Evolutionary conservation across 495 filamentous ascomycete species (phyloP), one percentile per base, ranked within the genome.

Genomic region (Penicilliopsis zonata): DNA sequence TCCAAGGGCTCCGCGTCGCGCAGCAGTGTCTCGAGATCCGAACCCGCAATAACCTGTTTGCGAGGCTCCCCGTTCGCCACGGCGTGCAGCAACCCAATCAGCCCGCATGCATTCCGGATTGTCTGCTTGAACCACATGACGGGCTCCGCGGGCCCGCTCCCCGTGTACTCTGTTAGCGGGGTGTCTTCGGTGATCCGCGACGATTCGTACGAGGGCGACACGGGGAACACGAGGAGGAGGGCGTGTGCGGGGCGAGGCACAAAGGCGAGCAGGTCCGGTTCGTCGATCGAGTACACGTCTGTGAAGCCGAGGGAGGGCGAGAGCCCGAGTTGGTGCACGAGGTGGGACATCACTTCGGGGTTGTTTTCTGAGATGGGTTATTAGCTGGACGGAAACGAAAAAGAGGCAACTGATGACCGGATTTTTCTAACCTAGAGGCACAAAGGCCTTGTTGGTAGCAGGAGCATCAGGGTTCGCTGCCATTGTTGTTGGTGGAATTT

Each of bases 51-150:
- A 31, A 78, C 44, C 33, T 66, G 50, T 3, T 50, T 40, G 9
- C 53, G 48, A 1, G 70, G 55, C 31, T 59, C 59, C 15, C 74
- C 77, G 52, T 90, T 90, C 10, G 59, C 46, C 3, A 81, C 63
- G 34, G 76, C 73, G 57, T 93, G 86, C 14, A 94, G 55, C 2
- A 93, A 58, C 0, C 78, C 86, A 55, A 90, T 86, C 29, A 84
- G 67, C 1, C 86, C 87, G 57, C 87, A 95, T 2, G 84, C 79
- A 52, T 94, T 74, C 30, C 74, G 67, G 50, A 95, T 95, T 1
- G 84, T 94, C 43, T 95, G 86, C 46, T 81, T 79, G 62, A 84
- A 94, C 86, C 86, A 94, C 31, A 86, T 67, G 2, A 82, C 76
- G 0, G 77, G 78, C 34, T 78, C 74, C 0, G 36, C 4, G 30